Conservation (phyloP, 2,329 filamentous ascomycete species). For the Cladosporium cucumerinum region DNA sequence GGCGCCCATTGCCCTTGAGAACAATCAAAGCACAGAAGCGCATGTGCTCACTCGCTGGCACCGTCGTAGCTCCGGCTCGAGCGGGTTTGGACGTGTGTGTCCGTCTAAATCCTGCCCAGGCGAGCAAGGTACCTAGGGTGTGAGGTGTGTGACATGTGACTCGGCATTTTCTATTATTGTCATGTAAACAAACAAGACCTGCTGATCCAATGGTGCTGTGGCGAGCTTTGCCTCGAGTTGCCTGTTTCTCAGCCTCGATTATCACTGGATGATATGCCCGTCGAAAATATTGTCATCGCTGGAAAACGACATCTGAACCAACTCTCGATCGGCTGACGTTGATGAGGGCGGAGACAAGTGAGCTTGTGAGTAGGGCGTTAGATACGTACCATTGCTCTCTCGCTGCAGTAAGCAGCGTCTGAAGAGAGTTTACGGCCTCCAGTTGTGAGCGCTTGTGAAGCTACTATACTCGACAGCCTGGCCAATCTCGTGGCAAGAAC, state of each 20-base stretch:
- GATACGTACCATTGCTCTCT: background rate
- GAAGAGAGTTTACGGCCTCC: background rate
- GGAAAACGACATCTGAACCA: background rate
- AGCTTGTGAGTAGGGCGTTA: conserved; percentile 1
- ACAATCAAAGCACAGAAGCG: background rate
- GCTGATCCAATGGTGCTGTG: background rate
- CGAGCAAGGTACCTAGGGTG: background rate
- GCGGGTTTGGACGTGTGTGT: background rate
- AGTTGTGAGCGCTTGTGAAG: background rate
- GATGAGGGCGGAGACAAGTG: background rate
- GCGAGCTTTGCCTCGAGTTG: background rate
- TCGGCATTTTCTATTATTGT: background rate
- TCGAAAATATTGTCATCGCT: background rate
- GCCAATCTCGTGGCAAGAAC: background rate
- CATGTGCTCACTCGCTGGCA: background rate
- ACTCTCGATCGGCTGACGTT: background rate
- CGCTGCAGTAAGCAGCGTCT: background rate
- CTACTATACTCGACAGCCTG: background rate
- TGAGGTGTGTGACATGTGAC: background rate
- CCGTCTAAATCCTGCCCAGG: background rate
- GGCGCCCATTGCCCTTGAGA: conserved; percentile 4
- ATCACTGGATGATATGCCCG: background rate
- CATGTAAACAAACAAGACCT: background rate
- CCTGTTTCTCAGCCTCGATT: background rate
- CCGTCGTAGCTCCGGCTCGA: background rate